A percentile compares a stretch with the other conserved stretches of the same genome.
Conservation (phyloP, 2,329 filamentous ascomycete species). For the Sarocladium kiliense region DNA sequence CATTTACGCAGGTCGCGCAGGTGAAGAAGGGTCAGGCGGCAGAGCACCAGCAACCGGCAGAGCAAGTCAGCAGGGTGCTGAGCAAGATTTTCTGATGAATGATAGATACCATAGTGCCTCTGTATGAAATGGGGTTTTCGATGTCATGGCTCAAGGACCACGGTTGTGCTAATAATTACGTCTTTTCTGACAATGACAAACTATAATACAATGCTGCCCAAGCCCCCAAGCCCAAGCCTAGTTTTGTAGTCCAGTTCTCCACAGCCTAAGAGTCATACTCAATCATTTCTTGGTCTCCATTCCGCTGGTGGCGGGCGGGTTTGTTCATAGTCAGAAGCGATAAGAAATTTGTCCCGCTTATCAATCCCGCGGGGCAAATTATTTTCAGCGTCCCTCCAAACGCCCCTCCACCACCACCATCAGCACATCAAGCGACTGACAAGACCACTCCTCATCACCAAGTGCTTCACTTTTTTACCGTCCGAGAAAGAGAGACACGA, state of each 20-base stretch:
- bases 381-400: constrained; percentile 11
- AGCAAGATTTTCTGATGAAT: constrained; percentile 56
- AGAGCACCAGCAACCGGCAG: constrained; percentile 46
- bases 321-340: constrained; percentile 7
- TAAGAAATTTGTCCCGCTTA: constrained; percentile 14
- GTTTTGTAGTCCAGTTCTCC: neutral
- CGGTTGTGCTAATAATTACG: no score
- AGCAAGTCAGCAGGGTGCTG: constrained; percentile 53
- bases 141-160: no score
- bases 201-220: neutral
- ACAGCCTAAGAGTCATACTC: constrained; percentile 9
- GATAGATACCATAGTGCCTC: constrained; percentile 10
- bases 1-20: constrained; percentile 63
- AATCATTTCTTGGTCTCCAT: neutral
- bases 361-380: constrained; percentile 15
- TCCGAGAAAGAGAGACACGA: neutral
- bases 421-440: neutral
- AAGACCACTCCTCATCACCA: neutral
- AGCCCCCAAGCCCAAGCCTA: no score
- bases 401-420: constrained; percentile 2
- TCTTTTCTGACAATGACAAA: neutral
- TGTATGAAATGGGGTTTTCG: no score
- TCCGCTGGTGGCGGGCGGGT: neutral
- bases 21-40: constrained; percentile 41
- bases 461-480: neutral